These are phyloP conservation scores for Crithidia expoeki DNA, from an alignment of 208 protist species.

Conservation along the genomic window DNA sequence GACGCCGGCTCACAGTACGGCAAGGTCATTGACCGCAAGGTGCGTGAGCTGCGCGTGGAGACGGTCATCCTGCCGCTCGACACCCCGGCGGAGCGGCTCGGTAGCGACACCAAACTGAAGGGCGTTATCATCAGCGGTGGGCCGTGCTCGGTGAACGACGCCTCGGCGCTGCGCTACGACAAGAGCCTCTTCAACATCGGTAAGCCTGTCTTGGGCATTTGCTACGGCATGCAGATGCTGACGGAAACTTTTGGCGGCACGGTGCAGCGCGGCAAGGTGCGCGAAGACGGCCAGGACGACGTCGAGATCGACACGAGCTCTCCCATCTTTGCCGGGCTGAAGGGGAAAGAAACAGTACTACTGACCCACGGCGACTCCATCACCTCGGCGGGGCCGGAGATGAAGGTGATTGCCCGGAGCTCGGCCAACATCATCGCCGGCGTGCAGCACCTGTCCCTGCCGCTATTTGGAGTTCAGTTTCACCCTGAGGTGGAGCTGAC, in stretches of 20 bases:
- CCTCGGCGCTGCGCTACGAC: constrained; percentile 87
- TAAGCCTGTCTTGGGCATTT: constrained; percentile 96
- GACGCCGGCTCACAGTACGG: constrained; percentile 97
- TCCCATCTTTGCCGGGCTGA: constrained; percentile 72
- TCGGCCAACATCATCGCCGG: constrained; percentile 81
- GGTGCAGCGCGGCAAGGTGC: constrained; percentile 83
- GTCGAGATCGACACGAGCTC: constrained; percentile 70
- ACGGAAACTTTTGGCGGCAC: constrained; percentile 82
- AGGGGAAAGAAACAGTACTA: constrained; percentile 72
- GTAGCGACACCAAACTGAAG: constrained; percentile 58
- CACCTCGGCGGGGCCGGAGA: constrained; percentile 35
- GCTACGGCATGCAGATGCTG: constrained; percentile 98
- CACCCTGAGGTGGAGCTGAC: constrained; percentile 98
- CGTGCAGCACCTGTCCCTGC: constrained; percentile 64
- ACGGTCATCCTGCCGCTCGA: constrained; percentile 91
- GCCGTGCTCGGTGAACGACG: constrained; percentile 89
- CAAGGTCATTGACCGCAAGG: constrained; percentile 96
- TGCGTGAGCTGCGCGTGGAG: constrained; percentile 94
- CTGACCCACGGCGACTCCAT: constrained; percentile 96
- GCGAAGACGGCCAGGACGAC: constrained; percentile 96
- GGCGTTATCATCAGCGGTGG: constrained; percentile 97
- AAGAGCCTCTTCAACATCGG: constrained; percentile 70
- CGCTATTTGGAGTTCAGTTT: constrained; percentile 96
- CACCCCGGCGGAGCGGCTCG: constrained; percentile 53
- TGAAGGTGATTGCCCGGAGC: constrained; percentile 72